Conservation (phyloP, 177 flowering plant species). For the Vitis hybrid region DNA sequence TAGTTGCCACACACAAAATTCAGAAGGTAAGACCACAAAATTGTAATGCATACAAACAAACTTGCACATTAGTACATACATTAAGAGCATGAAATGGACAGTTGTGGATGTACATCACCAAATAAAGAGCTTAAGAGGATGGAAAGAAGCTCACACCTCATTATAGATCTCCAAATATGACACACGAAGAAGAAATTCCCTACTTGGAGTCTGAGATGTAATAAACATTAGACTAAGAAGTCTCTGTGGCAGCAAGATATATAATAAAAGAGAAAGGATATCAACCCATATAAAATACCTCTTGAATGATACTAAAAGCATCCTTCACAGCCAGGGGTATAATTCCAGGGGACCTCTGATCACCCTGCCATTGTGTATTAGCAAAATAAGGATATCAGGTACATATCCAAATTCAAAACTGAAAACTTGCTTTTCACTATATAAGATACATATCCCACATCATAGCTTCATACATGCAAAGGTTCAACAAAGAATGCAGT, state of each 20-base stretch:
- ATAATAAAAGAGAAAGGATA: background rate
- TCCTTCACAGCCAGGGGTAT: slow-evolving; percentile 96
- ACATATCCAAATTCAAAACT: background rate
- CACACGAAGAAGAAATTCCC: slow-evolving; percentile 93
- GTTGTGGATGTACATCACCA: background rate
- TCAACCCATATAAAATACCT: slow-evolving; percentile 45
- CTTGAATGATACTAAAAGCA: slow-evolving; percentile 94
- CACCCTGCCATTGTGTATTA: slow-evolving; percentile 59
- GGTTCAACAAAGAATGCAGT: background rate
- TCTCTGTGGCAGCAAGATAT: background rate
- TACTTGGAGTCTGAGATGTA: slow-evolving; percentile 67
- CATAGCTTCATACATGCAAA: background rate
- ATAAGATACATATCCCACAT: background rate
- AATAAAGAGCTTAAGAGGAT: background rate
- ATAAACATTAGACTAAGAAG: slow-evolving; percentile 18
- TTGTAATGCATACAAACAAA: too few species aligned
- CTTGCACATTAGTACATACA: too few species aligned
- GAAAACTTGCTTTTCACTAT: background rate
- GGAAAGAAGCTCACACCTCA: slow-evolving; percentile 56
- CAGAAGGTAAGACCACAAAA: too few species aligned
- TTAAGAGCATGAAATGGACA: too few species aligned
- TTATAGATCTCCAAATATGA: slow-evolving; percentile 96
- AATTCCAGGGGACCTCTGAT: slow-evolving; percentile 97
- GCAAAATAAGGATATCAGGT: background rate
- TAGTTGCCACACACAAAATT: too few species aligned